These are phyloP conservation scores for Leucogyrophana mollusca DNA, from an alignment of 768 basidiomycete species.

Conservation along the genomic window DNA sequence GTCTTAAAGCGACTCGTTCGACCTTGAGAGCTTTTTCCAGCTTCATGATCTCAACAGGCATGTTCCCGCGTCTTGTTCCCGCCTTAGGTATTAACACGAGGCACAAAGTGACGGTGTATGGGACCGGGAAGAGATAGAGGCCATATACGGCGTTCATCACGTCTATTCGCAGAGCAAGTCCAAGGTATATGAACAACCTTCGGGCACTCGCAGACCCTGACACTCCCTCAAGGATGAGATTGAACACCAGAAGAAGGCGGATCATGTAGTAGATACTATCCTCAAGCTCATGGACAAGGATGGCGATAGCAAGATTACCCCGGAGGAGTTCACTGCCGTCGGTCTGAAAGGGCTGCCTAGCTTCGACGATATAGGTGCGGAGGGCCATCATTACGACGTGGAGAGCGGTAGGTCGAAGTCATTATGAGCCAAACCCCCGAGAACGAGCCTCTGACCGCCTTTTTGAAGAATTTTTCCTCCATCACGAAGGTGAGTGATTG, in stretches of 20 bases:
- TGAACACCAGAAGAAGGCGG: conserved; percentile 80
- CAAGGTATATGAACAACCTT: conserved; percentile 40
- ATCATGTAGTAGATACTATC: conserved; percentile 70
- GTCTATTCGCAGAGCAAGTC: conserved; percentile 82
- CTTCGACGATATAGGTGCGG: conserved; percentile 80
- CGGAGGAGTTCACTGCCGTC: conserved; percentile 69
- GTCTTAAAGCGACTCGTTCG: conserved; percentile 72
- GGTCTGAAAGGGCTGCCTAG: conserved; percentile 79
- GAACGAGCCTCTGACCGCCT: conserved; percentile 4
- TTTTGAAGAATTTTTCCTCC: conserved; percentile 81
- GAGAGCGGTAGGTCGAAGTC: conserved; percentile 69
- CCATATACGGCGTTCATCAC: conserved; percentile 95
- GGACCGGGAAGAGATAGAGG: conserved; percentile 88
- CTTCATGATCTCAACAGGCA: conserved; percentile 90
- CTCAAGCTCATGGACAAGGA: conserved; percentile 72
- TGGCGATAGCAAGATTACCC: conserved; percentile 65
- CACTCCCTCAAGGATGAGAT: conserved; percentile 54
- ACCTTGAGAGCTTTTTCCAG: conserved; percentile 87
- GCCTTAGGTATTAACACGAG: background rate
- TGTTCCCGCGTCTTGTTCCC: conserved; percentile 13
- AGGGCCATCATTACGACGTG: conserved; percentile 92
- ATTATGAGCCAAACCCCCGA: no score
- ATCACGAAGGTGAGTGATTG: conserved; percentile 80
- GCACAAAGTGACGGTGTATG: conserved; percentile 71
- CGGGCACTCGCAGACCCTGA: background rate